Conservation (phyloP, 495 filamentous ascomycete species). For the Xylaria acuta region DNA sequence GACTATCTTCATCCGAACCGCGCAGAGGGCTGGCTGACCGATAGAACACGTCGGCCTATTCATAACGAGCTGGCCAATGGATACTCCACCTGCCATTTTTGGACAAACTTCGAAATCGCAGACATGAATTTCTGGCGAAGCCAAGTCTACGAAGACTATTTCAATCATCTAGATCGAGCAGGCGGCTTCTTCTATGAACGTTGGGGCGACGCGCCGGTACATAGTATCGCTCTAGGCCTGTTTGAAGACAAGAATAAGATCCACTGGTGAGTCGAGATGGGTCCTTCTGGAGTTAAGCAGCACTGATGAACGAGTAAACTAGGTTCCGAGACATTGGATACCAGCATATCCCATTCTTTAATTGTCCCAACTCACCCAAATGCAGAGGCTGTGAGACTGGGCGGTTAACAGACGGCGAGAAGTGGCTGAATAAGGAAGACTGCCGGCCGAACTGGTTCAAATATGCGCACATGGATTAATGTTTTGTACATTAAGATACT, state of each 20-base stretch:
- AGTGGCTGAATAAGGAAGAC: conserved; percentile 86
- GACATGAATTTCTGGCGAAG: conserved; percentile 95
- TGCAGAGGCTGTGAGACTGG: conserved; percentile 88
- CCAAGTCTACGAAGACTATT: conserved; percentile 91
- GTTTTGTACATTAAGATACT: conserved; percentile 26
- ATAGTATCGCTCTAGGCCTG: conserved; percentile 91
- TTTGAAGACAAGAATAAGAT: conserved; percentile 91
- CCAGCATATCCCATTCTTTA: conserved; percentile 97
- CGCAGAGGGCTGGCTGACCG: conserved; percentile 85
- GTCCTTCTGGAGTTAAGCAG: not conserved
- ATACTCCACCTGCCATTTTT: conserved; percentile 99
- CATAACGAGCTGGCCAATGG: conserved; percentile 82
- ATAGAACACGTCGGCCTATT: conserved; percentile 75
- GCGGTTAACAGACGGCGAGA: conserved; percentile 84
- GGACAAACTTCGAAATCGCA: conserved; percentile 98
- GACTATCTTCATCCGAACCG: conserved; percentile 83
- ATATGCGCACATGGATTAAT: conserved; percentile 80
- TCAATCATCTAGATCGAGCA: conserved; percentile 90
- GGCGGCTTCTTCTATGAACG: conserved; percentile 99
- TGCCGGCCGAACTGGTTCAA: conserved; percentile 98
- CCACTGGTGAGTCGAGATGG: conserved; percentile 77
- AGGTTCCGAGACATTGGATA: conserved; percentile 99
- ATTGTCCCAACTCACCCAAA: conserved; percentile 96
- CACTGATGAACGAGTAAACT: conserved; percentile 10
- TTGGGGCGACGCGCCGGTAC: conserved; percentile 98